Evolutionary conservation across 371 early-diverging fungal species (phyloP), one percentile per base, ranked within the genome.

Genomic region (Parasitella parasitica): DNA sequence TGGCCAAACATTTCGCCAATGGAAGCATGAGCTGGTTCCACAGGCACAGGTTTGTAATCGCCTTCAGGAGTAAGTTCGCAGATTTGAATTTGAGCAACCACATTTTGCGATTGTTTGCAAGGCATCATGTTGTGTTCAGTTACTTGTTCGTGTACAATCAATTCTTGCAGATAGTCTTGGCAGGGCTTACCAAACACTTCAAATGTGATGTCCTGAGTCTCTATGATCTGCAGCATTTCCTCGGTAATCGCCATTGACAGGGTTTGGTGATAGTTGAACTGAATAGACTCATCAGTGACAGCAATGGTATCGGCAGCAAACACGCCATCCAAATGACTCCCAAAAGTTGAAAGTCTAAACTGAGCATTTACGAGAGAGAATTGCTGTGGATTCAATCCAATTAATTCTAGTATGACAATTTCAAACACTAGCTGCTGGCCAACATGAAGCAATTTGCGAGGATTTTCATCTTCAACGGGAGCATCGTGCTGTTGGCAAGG

Each of bases 301-400:
- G 51, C 27, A 0, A 15, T 34, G 24, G 61, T 27, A 3, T 69
- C 61, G 4, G 69, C 56, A 15, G 65, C 64, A 57, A 64, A 60
- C 1, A 69, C 58, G 28, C 64, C 61, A 16, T 64, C 65, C n/a
- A 69, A 37, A 22, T 78, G 68, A n/a, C 62, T 70, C 15, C 86
- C 88, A 71, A 91, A 87, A 5, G 84, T 81, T 3, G 86, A 86
- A 1, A 89, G 54, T 56, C 89, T 83, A 70, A 93, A 89, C 50
- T 93, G 94, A 39, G 87, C 89, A 68, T 94, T 94, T 7, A 92
- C 85, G 48, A 86, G 85, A 13, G 88, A 85, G 64, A 82, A 88
- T 38, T 87, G 80, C 8, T 66, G 56, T 61, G 93, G 93, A 48
- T 68, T 70, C 2, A 95, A 59, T 2, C 92, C 94, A 6, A 66